These are phyloP conservation scores for Hippophae tibetana DNA, from an alignment of 306 rosid species.

Conservation along the genomic window DNA sequence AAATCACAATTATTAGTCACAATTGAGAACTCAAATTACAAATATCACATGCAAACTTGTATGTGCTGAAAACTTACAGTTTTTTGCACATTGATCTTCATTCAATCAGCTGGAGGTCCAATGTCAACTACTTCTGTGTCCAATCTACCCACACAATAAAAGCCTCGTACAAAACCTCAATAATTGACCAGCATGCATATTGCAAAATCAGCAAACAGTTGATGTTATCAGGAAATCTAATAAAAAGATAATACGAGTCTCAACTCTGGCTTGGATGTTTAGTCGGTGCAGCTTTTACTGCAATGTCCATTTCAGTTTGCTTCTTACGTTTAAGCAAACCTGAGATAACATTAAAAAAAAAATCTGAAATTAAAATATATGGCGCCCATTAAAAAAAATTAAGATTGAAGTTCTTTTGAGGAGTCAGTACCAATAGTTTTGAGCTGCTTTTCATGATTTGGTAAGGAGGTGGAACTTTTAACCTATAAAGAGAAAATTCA, in stretches of 20 bases:
- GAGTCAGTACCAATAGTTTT: constrained; percentile 64
- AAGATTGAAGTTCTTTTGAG: constrained; percentile 13
- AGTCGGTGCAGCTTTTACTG: constrained; percentile 61
- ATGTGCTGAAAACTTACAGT: constrained; percentile 49
- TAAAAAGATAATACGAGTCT: constrained; percentile 22
- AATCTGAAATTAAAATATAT: constrained; percentile 19
- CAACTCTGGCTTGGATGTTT: constrained; percentile 87
- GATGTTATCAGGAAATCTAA: neutral
- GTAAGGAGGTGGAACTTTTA: constrained; percentile 55
- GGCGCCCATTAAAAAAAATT: constrained; percentile 2
- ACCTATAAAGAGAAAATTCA: constrained; percentile 40
- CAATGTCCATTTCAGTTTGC: constrained; percentile 55
- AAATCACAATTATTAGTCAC: constrained; percentile 15
- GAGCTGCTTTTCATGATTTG: constrained; percentile 91
- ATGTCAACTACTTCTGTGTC: constrained; percentile 69
- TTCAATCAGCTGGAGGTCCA: constrained; percentile 99
- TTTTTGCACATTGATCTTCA: constrained; percentile 86
- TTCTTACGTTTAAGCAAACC: constrained; percentile 84
- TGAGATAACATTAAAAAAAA: constrained; percentile 27
- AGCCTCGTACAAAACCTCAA: constrained; percentile 19
- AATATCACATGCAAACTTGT: constrained; percentile 12
- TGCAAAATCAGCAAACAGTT: constrained; percentile 8
- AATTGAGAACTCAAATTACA: neutral
- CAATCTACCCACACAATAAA: constrained; percentile 47
- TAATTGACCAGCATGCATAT: constrained; percentile 9